Conservation (phyloP, 495 filamentous ascomycete species). For the Stereocaulon alpinum region DNA sequence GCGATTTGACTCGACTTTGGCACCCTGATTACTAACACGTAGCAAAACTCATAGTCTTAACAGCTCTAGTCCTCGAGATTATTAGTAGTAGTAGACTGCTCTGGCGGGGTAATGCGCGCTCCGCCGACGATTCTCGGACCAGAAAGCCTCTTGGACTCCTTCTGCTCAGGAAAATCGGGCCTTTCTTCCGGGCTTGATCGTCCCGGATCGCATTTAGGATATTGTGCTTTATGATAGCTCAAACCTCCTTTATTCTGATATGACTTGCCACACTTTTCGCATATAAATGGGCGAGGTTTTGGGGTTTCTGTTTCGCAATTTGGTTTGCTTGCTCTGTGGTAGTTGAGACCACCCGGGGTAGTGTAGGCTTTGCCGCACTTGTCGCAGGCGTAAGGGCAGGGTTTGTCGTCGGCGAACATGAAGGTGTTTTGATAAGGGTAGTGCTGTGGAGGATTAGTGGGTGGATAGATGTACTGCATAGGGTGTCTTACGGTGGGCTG, state of each 20-base stretch:
- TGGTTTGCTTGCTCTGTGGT: constrained; percentile 1
- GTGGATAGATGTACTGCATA: neutral
- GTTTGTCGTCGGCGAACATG: neutral
- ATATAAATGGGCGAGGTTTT: neutral
- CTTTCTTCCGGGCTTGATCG: neutral
- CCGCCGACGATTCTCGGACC: neutral
- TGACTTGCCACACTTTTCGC: constrained; percentile 1
- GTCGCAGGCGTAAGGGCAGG: neutral
- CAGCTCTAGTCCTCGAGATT: no score
- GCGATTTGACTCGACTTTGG: no score
- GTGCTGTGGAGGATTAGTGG: neutral
- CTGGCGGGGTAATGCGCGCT: neutral
- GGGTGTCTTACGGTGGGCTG: neutral
- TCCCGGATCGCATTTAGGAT: neutral
- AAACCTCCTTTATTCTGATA: neutral
- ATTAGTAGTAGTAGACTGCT: neutral
- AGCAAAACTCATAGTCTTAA: no score
- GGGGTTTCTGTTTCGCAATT: neutral
- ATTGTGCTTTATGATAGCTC: neutral
- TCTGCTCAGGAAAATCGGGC: neutral
- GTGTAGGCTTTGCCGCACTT: constrained; percentile 6
- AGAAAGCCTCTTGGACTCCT: neutral
- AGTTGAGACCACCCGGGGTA: neutral
- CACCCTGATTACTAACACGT: no score
- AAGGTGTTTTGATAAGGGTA: neutral